Conservation (phyloP, 2,329 filamentous ascomycete genomes). For the Colletotrichum sp. region DNA sequence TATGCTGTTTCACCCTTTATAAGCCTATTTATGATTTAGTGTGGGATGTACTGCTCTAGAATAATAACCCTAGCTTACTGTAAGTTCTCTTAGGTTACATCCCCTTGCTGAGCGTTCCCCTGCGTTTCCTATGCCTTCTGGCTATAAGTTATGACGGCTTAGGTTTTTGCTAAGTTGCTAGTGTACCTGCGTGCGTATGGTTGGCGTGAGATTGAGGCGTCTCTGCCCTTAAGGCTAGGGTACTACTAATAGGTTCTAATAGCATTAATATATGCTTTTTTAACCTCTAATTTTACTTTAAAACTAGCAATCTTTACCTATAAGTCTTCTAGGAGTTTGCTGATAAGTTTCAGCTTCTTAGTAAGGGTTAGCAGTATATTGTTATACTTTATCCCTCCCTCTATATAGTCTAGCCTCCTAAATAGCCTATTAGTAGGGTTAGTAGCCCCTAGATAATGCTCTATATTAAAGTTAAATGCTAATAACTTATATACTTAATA, state of each 20-base stretch:
- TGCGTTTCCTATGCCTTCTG: neutral
- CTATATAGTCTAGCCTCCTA: neutral
- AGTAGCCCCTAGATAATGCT: neutral
- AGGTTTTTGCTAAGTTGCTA: neutral
- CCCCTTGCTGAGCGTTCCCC: fast-evolving
- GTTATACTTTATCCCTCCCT: neutral
- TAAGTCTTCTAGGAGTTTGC: neutral
- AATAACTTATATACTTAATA: neutral
- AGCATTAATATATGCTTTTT: neutral
- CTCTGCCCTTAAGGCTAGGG: neutral
- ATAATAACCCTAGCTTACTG: neutral
- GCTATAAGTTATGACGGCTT: neutral
- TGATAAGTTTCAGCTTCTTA: neutral
- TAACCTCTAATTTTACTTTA: neutral
- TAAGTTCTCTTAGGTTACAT: neutral
- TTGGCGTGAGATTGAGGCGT: neutral
- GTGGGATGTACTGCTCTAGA: conserved; percentile 21
- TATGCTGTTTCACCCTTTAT: neutral
- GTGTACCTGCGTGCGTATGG: neutral
- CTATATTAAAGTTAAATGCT: neutral
- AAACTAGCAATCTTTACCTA: neutral
- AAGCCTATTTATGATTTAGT: neutral
- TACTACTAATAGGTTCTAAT: neutral
- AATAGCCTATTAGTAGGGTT: neutral
- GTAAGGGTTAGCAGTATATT: neutral